phyloP scores from a whole-genome alignment of 495 filamentous ascomycete species.

The Penicillium coffeae region DNA sequence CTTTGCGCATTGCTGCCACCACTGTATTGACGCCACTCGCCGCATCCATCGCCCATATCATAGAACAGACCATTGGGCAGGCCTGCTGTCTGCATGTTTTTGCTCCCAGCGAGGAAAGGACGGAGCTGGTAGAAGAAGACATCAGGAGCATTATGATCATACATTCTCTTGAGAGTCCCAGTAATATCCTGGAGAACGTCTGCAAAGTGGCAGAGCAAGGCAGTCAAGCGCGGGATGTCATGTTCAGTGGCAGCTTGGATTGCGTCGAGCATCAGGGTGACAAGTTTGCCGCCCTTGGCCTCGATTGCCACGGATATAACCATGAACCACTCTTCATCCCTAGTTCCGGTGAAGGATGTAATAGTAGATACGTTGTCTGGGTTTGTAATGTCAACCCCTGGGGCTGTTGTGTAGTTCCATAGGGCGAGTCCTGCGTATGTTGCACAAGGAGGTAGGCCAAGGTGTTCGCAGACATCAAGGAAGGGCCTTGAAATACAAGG shows the following conservation, averaged over 20 bases:
- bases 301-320: constrained; percentile 93
- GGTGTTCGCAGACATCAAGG: constrained; percentile 67
- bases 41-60: constrained; percentile 67
- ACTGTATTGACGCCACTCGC: constrained; percentile 69
- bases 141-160: constrained; percentile 79
- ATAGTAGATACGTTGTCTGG: constrained; percentile 80
- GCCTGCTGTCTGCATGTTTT: constrained; percentile 93
- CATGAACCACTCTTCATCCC: constrained; percentile 98
- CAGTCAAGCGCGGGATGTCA: constrained; percentile 62
- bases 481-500: constrained; percentile 77
- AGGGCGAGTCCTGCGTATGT: constrained; percentile 86
- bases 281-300: constrained; percentile 77
- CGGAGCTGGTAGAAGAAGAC: constrained; percentile 90
- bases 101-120: constrained; percentile 87
- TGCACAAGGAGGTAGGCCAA: constrained; percentile 87
- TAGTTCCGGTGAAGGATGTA: constrained; percentile 82
- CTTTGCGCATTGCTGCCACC: constrained; percentile 95
- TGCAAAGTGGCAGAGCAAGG: constrained; percentile 68
- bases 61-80: constrained; percentile 84
- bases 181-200: constrained; percentile 79
- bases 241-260: constrained; percentile 64
- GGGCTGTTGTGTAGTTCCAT: constrained; percentile 86
- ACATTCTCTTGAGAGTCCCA: constrained; percentile 70
- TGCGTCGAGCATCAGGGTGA: constrained; percentile 80
- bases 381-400: constrained; percentile 67